phyloP scores from a whole-genome alignment of 139 green algal genomes.

The Chlamydomonas incerta region DNA sequence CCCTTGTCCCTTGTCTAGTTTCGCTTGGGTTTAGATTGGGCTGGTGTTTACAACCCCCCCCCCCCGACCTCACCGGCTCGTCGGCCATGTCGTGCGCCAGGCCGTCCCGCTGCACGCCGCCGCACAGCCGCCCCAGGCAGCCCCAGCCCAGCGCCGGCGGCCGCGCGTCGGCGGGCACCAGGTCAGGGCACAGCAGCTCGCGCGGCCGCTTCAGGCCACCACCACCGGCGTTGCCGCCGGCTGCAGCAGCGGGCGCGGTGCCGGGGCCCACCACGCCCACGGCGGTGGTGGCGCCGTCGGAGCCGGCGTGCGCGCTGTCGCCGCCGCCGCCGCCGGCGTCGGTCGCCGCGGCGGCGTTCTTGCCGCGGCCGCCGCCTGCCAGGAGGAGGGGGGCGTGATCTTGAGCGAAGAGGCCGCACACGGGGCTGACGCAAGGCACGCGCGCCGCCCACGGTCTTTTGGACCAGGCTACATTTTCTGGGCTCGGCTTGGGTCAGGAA shows the following conservation, averaged over 20 bases:
- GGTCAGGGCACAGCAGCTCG: conserved; percentile 13
- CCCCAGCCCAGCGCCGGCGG: conserved; percentile 37
- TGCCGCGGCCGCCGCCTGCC: neutral
- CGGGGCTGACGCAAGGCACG: too few species aligned
- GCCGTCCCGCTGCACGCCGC: conserved; percentile 50
- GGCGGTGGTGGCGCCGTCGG: neutral
- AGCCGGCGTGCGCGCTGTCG: neutral
- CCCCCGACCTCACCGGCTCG: conserved; percentile 41
- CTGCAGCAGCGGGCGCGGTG: neutral
- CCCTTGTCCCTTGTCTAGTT: too few species aligned
- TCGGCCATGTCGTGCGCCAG: conserved; percentile 49
- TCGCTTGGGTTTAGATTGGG: too few species aligned
- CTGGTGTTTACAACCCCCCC: neutral
- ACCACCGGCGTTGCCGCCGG: neutral
- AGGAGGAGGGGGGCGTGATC: too few species aligned
- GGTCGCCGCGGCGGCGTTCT: neutral
- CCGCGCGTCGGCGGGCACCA: conserved; percentile 36
- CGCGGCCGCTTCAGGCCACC: neutral
- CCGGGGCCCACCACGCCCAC: neutral
- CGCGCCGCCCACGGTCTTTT: too few species aligned
- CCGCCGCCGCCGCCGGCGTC: too few species aligned
- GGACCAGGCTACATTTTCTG: too few species aligned
- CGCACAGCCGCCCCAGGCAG: conserved; percentile 51
- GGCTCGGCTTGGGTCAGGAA: too few species aligned
- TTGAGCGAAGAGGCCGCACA: too few species aligned